Percentiles rank a stretch among this genome's conserved stretches.
Conservation (phyloP, 1,284 basidiomycete genomes). For the Ustilago trichophora region DNA sequence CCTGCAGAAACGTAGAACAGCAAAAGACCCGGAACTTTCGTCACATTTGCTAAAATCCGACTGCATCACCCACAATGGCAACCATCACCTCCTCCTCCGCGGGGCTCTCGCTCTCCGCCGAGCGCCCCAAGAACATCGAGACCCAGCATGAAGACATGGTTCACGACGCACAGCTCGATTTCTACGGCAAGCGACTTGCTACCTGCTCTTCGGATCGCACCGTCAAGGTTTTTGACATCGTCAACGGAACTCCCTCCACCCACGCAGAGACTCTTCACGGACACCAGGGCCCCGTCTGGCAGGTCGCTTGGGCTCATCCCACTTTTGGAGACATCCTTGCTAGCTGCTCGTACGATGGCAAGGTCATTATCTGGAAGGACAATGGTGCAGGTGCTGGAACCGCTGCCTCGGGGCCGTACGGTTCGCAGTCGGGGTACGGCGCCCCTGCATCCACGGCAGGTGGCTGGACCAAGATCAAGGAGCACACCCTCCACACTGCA, state of each 20-base stretch:
- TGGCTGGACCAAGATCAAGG: conserved; percentile 93
- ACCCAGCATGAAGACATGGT: conserved; percentile 66
- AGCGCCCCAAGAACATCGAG: conserved; percentile 59
- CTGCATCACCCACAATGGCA: conserved; percentile 19
- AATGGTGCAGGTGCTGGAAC: conserved; percentile 69
- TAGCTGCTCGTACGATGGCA: conserved; percentile 96
- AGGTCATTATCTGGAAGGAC: conserved; percentile 98
- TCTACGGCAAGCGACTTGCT: conserved; percentile 94
- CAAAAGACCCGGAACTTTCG: too few species aligned
- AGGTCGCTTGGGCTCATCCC: conserved; percentile 99
- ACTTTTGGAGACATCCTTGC: conserved; percentile 88
- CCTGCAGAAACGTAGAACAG: too few species aligned
- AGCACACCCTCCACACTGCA: conserved; percentile 91
- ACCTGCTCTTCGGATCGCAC: conserved; percentile 97
- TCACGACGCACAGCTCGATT: conserved; percentile 97
- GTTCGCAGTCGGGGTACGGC: conserved; percentile 35
- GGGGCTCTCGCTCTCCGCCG: conserved; percentile 42
- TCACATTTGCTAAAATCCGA: too few species aligned
- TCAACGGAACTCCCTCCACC: conserved; percentile 79
- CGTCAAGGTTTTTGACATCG: conserved; percentile 92
- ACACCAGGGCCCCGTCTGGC: conserved; percentile 97
- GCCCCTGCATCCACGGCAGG: conserved; percentile 36
- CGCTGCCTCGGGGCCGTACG: conserved; percentile 68
- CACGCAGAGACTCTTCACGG: conserved; percentile 68
- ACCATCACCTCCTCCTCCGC: conserved; percentile 30